A percentile compares a stretch with the other conserved stretches of the same genome.
phyloP scores from a whole-genome alignment of 129 eudicot genomes.

The Helianthus tuberosus region DNA sequence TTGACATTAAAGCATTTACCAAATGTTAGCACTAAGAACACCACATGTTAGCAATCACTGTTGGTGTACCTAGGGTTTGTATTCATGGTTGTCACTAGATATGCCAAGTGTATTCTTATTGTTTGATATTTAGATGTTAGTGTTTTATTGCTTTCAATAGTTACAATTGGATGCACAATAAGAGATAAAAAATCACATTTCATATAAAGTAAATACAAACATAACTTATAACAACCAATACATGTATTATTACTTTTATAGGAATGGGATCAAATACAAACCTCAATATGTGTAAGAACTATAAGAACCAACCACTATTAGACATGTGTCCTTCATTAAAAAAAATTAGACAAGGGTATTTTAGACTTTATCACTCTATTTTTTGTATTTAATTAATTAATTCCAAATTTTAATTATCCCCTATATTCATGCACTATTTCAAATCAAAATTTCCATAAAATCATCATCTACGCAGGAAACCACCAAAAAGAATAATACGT shows the following conservation, averaged over 20 bases:
- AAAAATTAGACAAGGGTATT: no score
- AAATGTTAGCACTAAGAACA: background rate
- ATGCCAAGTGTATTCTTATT: background rate
- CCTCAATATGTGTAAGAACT: no score
- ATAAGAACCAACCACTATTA: no score
- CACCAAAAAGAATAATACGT: no score
- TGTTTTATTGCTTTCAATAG: background rate
- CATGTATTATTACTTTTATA: background rate
- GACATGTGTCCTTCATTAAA: no score
- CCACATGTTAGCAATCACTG: background rate
- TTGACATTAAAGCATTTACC: slow-evolving; percentile 1
- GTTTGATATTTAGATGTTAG: background rate
- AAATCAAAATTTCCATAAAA: no score
- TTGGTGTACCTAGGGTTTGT: background rate
- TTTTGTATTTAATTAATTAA: no score
- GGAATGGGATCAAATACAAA: no score
- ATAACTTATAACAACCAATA: background rate
- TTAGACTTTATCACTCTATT: no score
- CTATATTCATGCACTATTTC: no score
- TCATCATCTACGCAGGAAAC: no score
- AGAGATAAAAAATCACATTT: background rate
- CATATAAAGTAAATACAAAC: background rate
- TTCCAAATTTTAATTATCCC: no score
- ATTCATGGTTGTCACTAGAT: background rate
- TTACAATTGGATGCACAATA: background rate